Percentiles rank a stretch among this genome's conserved stretches.
Conservation (phyloP, 2,329 filamentous ascomycete species). For the Hirsutella rhossiliensis region DNA sequence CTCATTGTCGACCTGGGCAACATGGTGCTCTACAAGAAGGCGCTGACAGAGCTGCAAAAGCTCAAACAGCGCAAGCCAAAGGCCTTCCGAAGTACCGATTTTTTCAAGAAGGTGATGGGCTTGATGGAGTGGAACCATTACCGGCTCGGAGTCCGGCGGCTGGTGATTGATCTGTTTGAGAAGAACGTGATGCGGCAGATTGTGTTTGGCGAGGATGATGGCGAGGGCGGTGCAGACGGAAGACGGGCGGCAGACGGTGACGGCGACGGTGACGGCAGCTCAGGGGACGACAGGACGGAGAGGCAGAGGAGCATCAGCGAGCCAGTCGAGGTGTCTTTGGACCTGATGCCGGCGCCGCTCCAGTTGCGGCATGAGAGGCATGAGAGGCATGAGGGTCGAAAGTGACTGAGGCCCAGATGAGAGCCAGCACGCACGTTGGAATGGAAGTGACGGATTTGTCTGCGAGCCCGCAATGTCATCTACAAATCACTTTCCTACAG, state of each 20-base stretch:
- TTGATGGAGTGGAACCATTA: conserved; percentile 86
- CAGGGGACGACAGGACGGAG: conserved; percentile 42
- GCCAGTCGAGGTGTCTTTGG: conserved; percentile 21
- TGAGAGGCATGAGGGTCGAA: background rate
- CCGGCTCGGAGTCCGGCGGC: conserved; percentile 71
- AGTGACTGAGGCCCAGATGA: background rate
- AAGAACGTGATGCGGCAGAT: conserved; percentile 76
- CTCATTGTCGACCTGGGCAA: conserved; percentile 84
- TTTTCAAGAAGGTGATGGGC: conserved; percentile 78
- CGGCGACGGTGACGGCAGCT: conserved; percentile 42
- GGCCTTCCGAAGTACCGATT: conserved; percentile 60
- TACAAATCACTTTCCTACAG: no score
- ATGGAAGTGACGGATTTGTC: no score
- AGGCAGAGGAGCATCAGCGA: conserved; percentile 42
- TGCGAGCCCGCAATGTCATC: no score
- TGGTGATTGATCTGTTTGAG: conserved; percentile 90
- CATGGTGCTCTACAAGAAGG: conserved; percentile 81
- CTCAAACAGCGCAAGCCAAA: conserved; percentile 64
- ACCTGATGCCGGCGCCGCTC: conserved; percentile 21
- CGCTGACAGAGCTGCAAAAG: conserved; percentile 68
- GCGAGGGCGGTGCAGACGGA: conserved; percentile 41
- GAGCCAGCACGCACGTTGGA: no score
- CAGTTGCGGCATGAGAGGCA: conserved; percentile 14
- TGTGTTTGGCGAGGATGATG: conserved; percentile 59
- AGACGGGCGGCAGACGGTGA: conserved; percentile 36